phyloP scores from a whole-genome alignment of 2,329 filamentous ascomycete genomes.

The Camptophora hylomeconis region DNA sequence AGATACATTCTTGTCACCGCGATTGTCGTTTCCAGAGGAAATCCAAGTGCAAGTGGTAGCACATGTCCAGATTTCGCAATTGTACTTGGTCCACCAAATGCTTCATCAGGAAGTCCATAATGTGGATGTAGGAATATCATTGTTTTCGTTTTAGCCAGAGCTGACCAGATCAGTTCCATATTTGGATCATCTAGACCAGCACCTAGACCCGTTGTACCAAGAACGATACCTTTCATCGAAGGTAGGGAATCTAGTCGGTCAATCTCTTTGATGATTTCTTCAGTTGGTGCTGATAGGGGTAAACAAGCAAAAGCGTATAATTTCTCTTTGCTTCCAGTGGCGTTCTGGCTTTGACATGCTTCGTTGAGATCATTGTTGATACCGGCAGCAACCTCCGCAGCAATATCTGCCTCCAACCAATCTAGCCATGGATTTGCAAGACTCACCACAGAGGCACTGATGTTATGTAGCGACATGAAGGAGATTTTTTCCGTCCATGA shows the following conservation, averaged over 20 bases:
- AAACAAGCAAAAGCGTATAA: constrained; percentile 76
- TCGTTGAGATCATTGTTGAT: constrained; percentile 68
- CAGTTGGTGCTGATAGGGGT: constrained; percentile 55
- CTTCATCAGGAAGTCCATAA: constrained; percentile 69
- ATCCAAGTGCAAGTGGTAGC: constrained; percentile 70
- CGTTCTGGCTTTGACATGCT: constrained; percentile 47
- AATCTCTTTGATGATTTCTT: constrained; percentile 53
- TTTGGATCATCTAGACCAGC: constrained; percentile 64
- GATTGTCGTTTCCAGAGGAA: constrained; percentile 87
- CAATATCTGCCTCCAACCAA: constrained; percentile 53
- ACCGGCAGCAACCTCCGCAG: constrained; percentile 47
- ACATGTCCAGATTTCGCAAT: constrained; percentile 71
- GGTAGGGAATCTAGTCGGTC: constrained; percentile 46
- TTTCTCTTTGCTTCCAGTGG: constrained; percentile 29
- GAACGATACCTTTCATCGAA: constrained; percentile 71
- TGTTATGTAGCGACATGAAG: constrained; percentile 78
- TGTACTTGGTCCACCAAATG: constrained; percentile 65
- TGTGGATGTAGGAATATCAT: constrained; percentile 82
- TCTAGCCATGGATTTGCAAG: constrained; percentile 92
- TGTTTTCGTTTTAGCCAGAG: constrained; percentile 50
- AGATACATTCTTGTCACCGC: constrained; percentile 78
- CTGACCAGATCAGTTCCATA: constrained; percentile 59
- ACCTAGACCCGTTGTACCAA: constrained; percentile 73
- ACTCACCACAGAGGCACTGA: constrained; percentile 72
- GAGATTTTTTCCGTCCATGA: constrained; percentile 65